phyloP scores from a whole-genome alignment of 1,284 basidiomycete genomes.

The Boletellus sp. region DNA sequence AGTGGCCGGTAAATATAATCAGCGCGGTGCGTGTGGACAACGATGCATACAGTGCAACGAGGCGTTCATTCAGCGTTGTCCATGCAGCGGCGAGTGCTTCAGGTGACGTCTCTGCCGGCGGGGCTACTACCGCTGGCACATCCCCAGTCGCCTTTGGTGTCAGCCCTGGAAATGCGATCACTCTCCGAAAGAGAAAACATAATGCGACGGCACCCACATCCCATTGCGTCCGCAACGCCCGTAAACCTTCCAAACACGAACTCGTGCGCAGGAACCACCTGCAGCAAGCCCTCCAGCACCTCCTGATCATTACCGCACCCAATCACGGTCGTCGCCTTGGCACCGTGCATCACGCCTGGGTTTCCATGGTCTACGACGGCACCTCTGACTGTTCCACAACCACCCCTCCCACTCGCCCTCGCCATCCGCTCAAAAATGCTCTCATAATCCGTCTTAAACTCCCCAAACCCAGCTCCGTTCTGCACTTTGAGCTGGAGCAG shows the following conservation, averaged over 20 bases:
- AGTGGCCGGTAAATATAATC: constrained; percentile 82
- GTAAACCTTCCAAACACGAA: constrained; percentile 82
- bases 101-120: constrained; percentile 33
- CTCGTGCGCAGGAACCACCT: constrained; percentile 62
- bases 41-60: constrained; percentile 59
- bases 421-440: constrained; percentile 82
- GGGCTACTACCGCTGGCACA: constrained; percentile 24
- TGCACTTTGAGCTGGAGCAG: constrained; percentile 77
- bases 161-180: constrained; percentile 43
- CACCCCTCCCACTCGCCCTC: constrained; percentile 46
- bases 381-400: constrained; percentile 46
- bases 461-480: constrained; percentile 78
- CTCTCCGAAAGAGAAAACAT: neutral
- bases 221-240: constrained; percentile 68
- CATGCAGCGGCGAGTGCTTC: constrained; percentile 41
- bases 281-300: constrained; percentile 61
- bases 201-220: constrained; percentile 56
- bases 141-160: constrained; percentile 49
- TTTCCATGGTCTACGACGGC: constrained; percentile 86
- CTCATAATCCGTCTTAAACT: constrained; percentile 80
- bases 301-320: constrained; percentile 76
- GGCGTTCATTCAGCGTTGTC: constrained; percentile 53
- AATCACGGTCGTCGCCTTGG: constrained; percentile 72
- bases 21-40: constrained; percentile 79
- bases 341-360: constrained; percentile 74